phyloP scores from a whole-genome alignment of 2,329 filamentous ascomycete species.

The Fusarium musae region DNA sequence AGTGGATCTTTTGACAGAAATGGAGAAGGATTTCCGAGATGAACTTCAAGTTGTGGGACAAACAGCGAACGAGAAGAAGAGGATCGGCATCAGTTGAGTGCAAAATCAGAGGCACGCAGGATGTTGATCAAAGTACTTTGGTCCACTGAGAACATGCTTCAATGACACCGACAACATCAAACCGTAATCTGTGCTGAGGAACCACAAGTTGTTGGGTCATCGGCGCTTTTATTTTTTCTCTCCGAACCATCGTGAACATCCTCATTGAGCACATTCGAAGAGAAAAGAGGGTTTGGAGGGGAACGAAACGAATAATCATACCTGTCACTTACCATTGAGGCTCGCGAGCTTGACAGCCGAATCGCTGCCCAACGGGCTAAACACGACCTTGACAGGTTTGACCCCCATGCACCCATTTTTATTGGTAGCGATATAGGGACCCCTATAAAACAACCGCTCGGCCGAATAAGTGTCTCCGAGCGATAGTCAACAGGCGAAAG shows the following conservation, averaged over 20 bases:
- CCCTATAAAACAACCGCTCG: conserved; percentile 33
- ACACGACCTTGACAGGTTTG: conserved; percentile 25
- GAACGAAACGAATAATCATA: conserved; percentile 20
- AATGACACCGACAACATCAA: conserved; percentile 10
- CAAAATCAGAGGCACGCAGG: conserved; percentile 32
- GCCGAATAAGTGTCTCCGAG: conserved; percentile 34
- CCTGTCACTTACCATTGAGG: conserved; percentile 13
- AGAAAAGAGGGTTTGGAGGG: conserved; percentile 10
- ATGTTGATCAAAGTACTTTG: conserved; percentile 31
- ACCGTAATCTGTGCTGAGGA: conserved; percentile 8
- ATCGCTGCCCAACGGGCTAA: conserved; percentile 20
- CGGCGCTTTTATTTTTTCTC: conserved; percentile 24
- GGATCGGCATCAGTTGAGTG: conserved; percentile 36
- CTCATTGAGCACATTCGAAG: conserved; percentile 18
- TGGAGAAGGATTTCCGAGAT: conserved; percentile 38
- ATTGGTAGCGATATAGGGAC: conserved; percentile 17
- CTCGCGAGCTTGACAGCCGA: conserved; percentile 14
- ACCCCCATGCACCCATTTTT: conserved; percentile 28
- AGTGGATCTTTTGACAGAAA: conserved; percentile 22
- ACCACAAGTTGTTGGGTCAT: conserved; percentile 23
- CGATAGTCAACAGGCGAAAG: conserved; percentile 5
- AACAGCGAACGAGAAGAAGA: conserved; percentile 16
- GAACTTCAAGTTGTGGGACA: conserved; percentile 32
- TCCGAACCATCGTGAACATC: conserved; percentile 33
- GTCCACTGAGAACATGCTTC: conserved; percentile 1